A percentile compares a stretch with the other conserved stretches of the same genome.
phyloP scores from a whole-genome alignment of 1,284 basidiomycete genomes.

The Cryptococcus floricola region DNA sequence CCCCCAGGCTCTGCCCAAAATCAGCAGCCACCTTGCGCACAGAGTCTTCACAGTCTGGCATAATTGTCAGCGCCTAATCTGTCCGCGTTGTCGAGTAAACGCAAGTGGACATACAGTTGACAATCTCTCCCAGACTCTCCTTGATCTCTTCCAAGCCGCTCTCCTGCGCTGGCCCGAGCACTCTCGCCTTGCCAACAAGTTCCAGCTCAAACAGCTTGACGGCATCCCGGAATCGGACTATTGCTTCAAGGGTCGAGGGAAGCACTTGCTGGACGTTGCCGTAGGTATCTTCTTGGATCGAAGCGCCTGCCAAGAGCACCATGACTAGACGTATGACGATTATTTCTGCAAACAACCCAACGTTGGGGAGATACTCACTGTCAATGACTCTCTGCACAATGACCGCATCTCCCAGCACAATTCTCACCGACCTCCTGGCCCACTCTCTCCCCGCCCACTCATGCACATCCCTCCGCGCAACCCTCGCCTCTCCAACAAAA shows the following conservation, averaged over 20 bases:
- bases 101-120: constrained; percentile 11
- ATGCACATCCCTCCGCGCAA: constrained; percentile 10
- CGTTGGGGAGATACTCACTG: constrained; percentile 24
- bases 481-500: constrained; percentile 17
- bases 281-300: constrained; percentile 41
- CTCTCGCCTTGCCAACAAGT: constrained; percentile 5
- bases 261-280: constrained; percentile 42
- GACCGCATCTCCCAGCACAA: constrained; percentile 26
- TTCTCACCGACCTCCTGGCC: constrained; percentile 23
- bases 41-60: constrained; percentile 24
- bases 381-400: constrained; percentile 31
- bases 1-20: constrained; percentile 35
- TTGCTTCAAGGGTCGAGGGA: constrained; percentile 40
- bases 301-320: constrained; percentile 30
- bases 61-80: neutral
- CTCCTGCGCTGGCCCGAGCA: constrained; percentile 13
- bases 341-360: neutral
- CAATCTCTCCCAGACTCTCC: constrained; percentile 4
- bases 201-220: constrained; percentile 2
- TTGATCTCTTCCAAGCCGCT: constrained; percentile 9
- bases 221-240: constrained; percentile 31
- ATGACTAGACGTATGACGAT: constrained; percentile 20
- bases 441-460: constrained; percentile 34
- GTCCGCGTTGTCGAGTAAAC: neutral
- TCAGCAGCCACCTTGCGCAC: constrained; percentile 28